A percentile compares a stretch with the other conserved stretches of the same genome.
Conservation (phyloP, 2,329 filamentous ascomycete species). For the Pseudofabraea citricarpa region DNA sequence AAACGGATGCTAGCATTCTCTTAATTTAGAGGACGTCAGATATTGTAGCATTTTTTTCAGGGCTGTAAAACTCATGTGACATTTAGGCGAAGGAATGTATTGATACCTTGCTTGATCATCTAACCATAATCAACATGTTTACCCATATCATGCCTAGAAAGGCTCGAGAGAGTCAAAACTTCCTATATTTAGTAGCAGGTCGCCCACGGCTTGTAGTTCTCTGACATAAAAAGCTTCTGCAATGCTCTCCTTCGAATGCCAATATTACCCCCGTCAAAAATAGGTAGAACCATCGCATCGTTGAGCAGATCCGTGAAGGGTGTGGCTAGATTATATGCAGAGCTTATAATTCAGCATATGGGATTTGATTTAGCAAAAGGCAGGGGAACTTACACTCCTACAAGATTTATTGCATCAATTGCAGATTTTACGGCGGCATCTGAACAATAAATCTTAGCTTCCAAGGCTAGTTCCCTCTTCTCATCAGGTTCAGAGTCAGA, state of each 20-base stretch:
- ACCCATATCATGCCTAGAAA: no score
- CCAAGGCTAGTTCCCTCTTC: conserved; percentile 40
- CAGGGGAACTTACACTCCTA: conserved; percentile 38
- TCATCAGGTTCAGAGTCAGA: conserved; percentile 30
- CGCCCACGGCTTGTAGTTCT: conserved; percentile 43
- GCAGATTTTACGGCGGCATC: conserved; percentile 43
- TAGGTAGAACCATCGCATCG: conserved; percentile 40
- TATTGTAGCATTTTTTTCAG: no score
- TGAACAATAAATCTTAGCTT: conserved; percentile 47
- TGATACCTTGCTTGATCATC: no score
- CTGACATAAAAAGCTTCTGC: conserved; percentile 37
- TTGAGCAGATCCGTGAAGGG: conserved; percentile 36
- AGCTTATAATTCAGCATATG: conserved; percentile 2
- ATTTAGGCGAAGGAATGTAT: no score
- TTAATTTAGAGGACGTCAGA: no score
- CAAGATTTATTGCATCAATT: conserved; percentile 44
- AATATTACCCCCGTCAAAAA: conserved; percentile 51
- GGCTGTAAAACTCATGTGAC: no score
- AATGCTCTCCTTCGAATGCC: conserved; percentile 44
- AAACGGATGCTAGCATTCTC: no score
- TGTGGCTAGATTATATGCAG: conserved; percentile 1
- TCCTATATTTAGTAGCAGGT: no score
- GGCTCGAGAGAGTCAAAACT: no score
- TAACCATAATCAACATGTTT: no score
- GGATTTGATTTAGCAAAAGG: neutral